Evolutionary conservation across 1,284 basidiomycete genomes (phyloP).

Genomic region (Lentinus polychrous): DNA sequence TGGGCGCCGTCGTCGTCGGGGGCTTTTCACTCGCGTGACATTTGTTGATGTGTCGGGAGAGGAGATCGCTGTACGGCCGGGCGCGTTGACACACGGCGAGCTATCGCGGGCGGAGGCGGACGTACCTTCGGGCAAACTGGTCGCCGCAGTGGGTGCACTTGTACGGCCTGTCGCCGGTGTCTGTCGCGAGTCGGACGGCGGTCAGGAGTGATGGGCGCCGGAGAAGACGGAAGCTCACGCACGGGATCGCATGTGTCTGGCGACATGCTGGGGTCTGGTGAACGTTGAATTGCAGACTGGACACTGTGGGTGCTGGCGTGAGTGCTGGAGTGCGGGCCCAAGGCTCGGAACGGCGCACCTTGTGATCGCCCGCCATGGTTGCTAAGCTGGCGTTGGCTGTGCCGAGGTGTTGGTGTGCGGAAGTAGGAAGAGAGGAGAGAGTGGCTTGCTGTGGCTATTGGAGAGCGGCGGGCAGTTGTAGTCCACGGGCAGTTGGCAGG

Average conservation of each 20-base stretch:
- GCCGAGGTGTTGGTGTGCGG: too few relatives aligned
- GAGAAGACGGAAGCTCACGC: conserved; percentile 29
- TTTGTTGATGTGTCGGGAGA: conserved; percentile 86
- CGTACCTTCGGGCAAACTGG: conserved; percentile 80
- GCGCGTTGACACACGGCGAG: conserved; percentile 2
- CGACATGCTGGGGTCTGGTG: conserved; percentile 86
- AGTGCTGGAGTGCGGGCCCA: conserved; percentile 8
- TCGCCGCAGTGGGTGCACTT: conserved; percentile 86
- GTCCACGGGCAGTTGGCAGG: not conserved
- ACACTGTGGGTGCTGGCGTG: conserved; percentile 34
- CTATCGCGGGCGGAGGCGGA: conserved; percentile 6
- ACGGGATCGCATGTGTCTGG: conserved; percentile 86
- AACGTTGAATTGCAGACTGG: conserved; percentile 84
- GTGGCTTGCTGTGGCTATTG: not conserved
- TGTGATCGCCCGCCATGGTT: conserved; percentile 34
- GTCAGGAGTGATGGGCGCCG: conserved; percentile 9
- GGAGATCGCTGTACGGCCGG: conserved; percentile 55
- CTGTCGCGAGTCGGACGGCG: conserved; percentile 33
- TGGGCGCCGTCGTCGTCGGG: conserved; percentile 33
- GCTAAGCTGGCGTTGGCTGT: too few relatives aligned
- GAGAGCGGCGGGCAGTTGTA: conserved; percentile 4
- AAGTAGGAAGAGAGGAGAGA: too few relatives aligned
- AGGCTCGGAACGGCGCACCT: conserved; percentile 18
- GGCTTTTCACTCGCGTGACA: conserved; percentile 76
- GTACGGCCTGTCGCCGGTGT: conserved; percentile 90